Evolutionary conservation across 441 rosid genomes (phyloP).

Genomic region (Mallotus repandus): DNA sequence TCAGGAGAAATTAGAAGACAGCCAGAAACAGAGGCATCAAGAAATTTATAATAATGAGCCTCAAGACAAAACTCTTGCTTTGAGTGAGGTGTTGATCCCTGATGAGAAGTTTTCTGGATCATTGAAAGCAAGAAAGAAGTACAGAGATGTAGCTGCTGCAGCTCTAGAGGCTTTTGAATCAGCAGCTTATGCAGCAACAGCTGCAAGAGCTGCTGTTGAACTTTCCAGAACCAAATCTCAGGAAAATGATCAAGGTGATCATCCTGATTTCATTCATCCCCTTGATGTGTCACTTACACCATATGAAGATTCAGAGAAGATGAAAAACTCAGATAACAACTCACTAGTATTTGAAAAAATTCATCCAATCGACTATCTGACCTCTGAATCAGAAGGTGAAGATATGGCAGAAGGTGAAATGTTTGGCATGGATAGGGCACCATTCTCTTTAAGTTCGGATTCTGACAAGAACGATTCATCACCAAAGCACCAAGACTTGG

Average conservation of each 20-base stretch:
- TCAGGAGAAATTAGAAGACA: conserved; percentile 27
- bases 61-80: conserved; percentile 1
- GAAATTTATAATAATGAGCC: not conserved
- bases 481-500: conserved; percentile 11
- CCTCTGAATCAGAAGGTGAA: conserved; percentile 25
- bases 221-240: conserved; percentile 39
- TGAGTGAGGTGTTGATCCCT: not conserved
- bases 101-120: conserved; percentile 28
- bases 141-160: conserved; percentile 39
- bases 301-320: conserved; percentile 11
- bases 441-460: conserved; percentile 21
- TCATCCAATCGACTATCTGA: conserved; percentile 9
- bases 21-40: conserved; percentile 19
- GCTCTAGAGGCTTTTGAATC: conserved; percentile 48
- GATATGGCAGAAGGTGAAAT: conserved; percentile 10
- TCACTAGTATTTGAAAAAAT: conserved; percentile 12
- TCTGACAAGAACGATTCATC: conserved; percentile 5
- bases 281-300: no score
- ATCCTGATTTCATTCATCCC: conserved; percentile 9
- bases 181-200: conserved; percentile 49
- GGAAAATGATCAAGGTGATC: conserved; percentile 24
- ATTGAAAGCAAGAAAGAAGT: conserved; percentile 22
- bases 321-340: not conserved
- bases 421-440: conserved; percentile 6
- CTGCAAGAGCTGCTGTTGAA: conserved; percentile 47